Evolutionary conservation across 2,329 filamentous ascomycete genomes (phyloP).

Genomic region (Teratosphaeria destructans): DNA sequence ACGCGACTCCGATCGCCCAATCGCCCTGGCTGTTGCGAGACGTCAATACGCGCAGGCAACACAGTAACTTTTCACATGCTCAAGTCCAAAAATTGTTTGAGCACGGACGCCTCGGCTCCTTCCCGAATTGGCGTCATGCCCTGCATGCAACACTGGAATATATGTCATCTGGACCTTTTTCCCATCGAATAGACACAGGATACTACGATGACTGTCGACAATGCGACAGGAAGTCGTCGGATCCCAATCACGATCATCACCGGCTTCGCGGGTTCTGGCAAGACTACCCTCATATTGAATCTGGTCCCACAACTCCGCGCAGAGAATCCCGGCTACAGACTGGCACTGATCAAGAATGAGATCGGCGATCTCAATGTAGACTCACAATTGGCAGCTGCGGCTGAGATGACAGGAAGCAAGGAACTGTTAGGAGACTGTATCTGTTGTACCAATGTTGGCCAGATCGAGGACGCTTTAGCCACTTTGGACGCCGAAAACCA

Average conservation of each 20-base stretch:
- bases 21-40: background rate
- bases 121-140: background rate
- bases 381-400: conserved; percentile 74
- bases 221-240: conserved; percentile 4
- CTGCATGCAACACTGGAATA: background rate
- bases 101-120: background rate
- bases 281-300: conserved; percentile 91
- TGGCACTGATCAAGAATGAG: conserved; percentile 95
- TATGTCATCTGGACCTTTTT: background rate
- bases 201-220: background rate
- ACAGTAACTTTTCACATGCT: background rate
- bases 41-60: background rate
- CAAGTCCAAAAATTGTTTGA: background rate
- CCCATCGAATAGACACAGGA: background rate
- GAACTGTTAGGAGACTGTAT: conserved; percentile 96
- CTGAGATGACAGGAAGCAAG: conserved; percentile 76
- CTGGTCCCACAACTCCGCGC: conserved; percentile 81
- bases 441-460: conserved; percentile 95
- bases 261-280: conserved; percentile 90
- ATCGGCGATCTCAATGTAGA: conserved; percentile 93
- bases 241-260: conserved; percentile 93
- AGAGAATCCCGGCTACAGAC: conserved; percentile 78
- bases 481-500: conserved; percentile 50
- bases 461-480: conserved; percentile 68
- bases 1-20: background rate